phyloP scores from a whole-genome alignment of 768 basidiomycete genomes.

The Cystobasidium tubakii region DNA sequence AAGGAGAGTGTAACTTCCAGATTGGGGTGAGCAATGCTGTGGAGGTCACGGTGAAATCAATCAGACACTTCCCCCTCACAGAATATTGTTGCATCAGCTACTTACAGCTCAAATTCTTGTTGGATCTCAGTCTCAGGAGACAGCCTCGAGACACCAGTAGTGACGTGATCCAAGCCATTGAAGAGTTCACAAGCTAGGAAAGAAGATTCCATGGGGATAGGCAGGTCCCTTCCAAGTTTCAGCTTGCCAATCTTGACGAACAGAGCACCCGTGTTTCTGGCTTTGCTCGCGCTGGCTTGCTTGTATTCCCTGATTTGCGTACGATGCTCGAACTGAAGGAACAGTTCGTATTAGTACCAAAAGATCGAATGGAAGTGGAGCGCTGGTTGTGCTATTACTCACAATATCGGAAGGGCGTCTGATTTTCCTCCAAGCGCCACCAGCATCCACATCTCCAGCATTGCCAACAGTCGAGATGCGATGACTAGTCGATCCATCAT shows the following conservation, averaged over 20 bases:
- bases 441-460: slow-evolving; percentile 28
- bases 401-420: slow-evolving; percentile 32
- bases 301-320: slow-evolving; percentile 31
- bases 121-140: not conserved
- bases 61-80: no score
- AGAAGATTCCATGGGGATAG: slow-evolving; percentile 1
- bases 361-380: no score
- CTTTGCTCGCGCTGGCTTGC: slow-evolving; percentile 33
- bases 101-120: slow-evolving; percentile 34
- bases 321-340: slow-evolving; percentile 27
- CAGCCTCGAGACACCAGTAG: slow-evolving; percentile 5
- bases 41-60: not conserved
- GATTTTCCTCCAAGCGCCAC: slow-evolving; percentile 27
- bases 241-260: slow-evolving; percentile 35
- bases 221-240: slow-evolving; percentile 1
- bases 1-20: slow-evolving; percentile 31
- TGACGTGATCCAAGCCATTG: slow-evolving; percentile 19
- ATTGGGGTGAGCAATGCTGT: slow-evolving; percentile 18
- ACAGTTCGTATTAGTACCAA: not conserved
- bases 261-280: slow-evolving; percentile 1
- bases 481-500: not conserved
- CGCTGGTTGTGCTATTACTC: no score
- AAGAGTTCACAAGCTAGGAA: slow-evolving; percentile 26
- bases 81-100: no score
- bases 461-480: slow-evolving; percentile 17